A percentile compares a stretch with the other conserved stretches of the same genome.
These are phyloP conservation scores for Wickerhamomyces sp. DNA, from an alignment of 1,139 yeast species.

Conservation along the genomic window DNA sequence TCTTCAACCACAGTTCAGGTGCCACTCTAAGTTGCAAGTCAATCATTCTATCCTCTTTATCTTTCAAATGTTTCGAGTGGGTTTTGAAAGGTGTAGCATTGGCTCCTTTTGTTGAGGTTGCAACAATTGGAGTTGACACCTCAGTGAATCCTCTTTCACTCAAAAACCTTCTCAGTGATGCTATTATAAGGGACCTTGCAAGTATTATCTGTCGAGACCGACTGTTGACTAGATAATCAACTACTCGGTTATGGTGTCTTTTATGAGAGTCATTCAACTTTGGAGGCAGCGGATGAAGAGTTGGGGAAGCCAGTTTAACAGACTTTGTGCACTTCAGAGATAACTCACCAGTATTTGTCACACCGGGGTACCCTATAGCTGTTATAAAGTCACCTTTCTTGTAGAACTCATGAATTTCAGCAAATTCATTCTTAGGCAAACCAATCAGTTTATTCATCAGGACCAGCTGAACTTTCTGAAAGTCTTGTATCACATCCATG, in stretches of 20 bases:
- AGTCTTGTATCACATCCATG: conserved; percentile 62
- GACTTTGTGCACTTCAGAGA: conserved; percentile 57
- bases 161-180: conserved; percentile 54
- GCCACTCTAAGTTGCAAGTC: conserved; percentile 74
- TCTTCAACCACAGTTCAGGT: conserved; percentile 90
- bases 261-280: conserved; percentile 49
- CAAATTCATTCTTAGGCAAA: conserved; percentile 38
- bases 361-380: conserved; percentile 64
- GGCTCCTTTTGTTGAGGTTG: conserved; percentile 78
- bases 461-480: conserved; percentile 51
- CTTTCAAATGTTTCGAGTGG: conserved; percentile 40
- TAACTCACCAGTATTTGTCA: conserved; percentile 73
- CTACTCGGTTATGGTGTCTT: conserved; percentile 63
- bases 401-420: conserved; percentile 39
- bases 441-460: conserved; percentile 48
- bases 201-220: conserved; percentile 44
- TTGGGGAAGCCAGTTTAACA: conserved; percentile 55
- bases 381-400: conserved; percentile 69
- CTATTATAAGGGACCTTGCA: conserved; percentile 50
- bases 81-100: conserved; percentile 81
- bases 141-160: conserved; percentile 59
- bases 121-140: conserved; percentile 82
- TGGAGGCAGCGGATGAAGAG: conserved; percentile 69
- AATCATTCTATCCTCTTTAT: conserved; percentile 22
- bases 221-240: conserved; percentile 65